Evolutionary conservation across 2,329 filamentous ascomycete genomes (phyloP), one percentile per base, ranked within the genome.

Genomic region (Fusarium phyllophilum): DNA sequence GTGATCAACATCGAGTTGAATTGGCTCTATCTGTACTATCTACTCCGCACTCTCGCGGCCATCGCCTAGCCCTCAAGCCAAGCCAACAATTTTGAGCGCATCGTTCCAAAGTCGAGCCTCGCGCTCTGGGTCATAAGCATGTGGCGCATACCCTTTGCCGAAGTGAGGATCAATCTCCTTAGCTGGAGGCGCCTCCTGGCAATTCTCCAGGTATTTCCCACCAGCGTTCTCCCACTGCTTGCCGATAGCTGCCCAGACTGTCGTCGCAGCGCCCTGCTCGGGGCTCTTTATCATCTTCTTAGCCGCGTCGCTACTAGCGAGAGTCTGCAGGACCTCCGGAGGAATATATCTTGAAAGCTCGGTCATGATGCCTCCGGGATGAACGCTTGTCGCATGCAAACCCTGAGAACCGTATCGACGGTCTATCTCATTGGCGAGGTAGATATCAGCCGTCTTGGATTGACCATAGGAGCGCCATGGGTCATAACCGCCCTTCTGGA

Each of bases 361-460:
- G 4, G 75, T 77, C 22, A 55, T 26, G 72, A 89, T 86, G 8
- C 82, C 79, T 14, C 88, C 87, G 0, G 87, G 88, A 62, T 88
- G 84, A 11, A 79, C 62, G n/a, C 73, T 77, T 56, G 69, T 73
- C 0, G 82, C 86, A 59, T 86, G 86, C 0, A 89, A 69, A 15
- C 85, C 83, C 8, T 79, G 74, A 1, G 76, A 33, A 5, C 84
- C 85, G 70, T 87, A 89, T 1, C 82, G 82, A 3, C 87, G 82
- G 38, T 89, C 86, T 33, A 89, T 82, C 63, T 88, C 82, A 66
- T 85, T 87, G 8, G 87, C 84, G 59, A 86, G 84, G 70, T 83
- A 86, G 24, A 89, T 82, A 65, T 86, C 88, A 18, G 88, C 87
- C 1, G 83, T 82, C 72, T 90, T 90, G 56, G 82, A 81, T 70